Evolutionary conservation across 352 stramenopile genomes (phyloP), one percentile per base, ranked within the genome.

Genomic region (Pythium utonaiense): DNA sequence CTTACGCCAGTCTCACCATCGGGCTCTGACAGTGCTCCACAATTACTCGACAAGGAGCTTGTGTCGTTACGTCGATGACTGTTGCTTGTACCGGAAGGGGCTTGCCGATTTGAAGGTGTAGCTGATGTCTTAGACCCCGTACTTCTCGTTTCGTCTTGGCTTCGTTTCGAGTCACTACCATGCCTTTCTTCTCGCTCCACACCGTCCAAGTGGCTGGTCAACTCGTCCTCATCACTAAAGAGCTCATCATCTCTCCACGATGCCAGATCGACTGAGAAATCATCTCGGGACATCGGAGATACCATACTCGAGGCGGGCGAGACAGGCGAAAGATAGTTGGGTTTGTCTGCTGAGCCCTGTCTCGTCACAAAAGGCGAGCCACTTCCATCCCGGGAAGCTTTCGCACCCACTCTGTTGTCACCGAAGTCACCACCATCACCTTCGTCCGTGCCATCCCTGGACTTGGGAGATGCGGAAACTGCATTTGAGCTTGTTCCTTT

Each of bases 201-300:
- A 38, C 10, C 10, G 19, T 47, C 40, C 9, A 47, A 47, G 19
- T 47, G 40, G 19, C 40, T 47, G 27, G 14, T 28, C 14, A 47
- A 19, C 6, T 51, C 49, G 25, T 67, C 54, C 25, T 74, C 60
- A 24, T 70, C 64, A 3, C 36, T 65, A 44, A 78, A 76, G 5
- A 62, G 47, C 13, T 76, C 62, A 9, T 78, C 65, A 45, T 76
- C 65, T 45, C 47, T 60, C 71, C 68, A 76, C 34, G 69, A 54
- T 30, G 57, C 16, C 34, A 77, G 30, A 59, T 73, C 24, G 33
- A 70, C 44, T 1, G 40, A 57, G 25, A 57, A 64, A 6, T 71
- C 64, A 27, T 66, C 64, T 47, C 48, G 38, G 25, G 6, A n/a
- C 4, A 3, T 31, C 7, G 62, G 53, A 52, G 55, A 64, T 10